Evolutionary conservation across 2,329 filamentous ascomycete genomes (phyloP).

Genomic region (Xylaria sp.): DNA sequence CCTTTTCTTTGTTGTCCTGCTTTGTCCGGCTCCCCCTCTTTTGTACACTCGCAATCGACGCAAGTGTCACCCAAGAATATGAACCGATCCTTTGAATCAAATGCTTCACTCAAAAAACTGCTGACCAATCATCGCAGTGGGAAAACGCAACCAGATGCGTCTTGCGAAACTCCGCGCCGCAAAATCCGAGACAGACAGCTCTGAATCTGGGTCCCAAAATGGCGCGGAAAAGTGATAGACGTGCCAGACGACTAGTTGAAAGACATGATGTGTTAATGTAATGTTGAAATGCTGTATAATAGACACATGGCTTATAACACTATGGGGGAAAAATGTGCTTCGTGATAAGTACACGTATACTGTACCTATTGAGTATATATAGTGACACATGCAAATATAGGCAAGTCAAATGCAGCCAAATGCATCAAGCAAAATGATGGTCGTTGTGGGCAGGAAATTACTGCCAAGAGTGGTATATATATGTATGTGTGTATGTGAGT

Average conservation of each 20-base stretch:
- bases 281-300: too few species aligned
- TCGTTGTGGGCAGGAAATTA: conserved; percentile 11
- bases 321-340: too few species aligned
- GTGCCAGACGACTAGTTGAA: neutral
- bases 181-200: conserved; percentile 13
- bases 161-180: conserved; percentile 49
- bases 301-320: too few species aligned
- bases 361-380: neutral
- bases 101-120: neutral
- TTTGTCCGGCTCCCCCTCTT: neutral
- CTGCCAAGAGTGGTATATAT: conserved; percentile 30
- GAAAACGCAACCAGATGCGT: conserved; percentile 70
- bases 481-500: conserved; percentile 14
- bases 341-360: neutral
- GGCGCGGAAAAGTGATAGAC: neutral
- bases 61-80: neutral
- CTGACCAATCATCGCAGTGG: conserved; percentile 57
- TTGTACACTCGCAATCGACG: neutral
- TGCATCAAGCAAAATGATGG: neutral
- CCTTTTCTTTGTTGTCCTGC: neutral
- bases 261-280: neutral
- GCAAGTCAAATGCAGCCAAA: neutral
- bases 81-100: neutral
- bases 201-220: neutral
- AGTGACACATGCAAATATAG: neutral